These are phyloP conservation scores for Suillus occidentalis DNA, from an alignment of 768 basidiomycete species.

Conservation along the genomic window DNA sequence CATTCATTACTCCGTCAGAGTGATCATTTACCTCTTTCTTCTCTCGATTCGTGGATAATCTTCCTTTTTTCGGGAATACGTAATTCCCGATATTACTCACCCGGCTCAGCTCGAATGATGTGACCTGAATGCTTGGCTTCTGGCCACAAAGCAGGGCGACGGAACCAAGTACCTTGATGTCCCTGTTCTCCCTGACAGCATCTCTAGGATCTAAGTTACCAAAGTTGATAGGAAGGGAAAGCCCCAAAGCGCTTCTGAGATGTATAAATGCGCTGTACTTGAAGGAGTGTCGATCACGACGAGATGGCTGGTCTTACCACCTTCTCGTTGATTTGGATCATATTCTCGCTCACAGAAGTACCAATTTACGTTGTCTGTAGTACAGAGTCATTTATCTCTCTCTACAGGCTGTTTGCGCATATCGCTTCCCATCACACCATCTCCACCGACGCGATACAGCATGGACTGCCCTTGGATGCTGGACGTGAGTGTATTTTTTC, in stretches of 20 bases:
- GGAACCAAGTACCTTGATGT: not conserved
- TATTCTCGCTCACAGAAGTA: not conserved
- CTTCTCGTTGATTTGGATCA: not conserved
- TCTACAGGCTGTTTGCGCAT: not conserved
- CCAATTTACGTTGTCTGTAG: not conserved
- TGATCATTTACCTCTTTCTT: not conserved
- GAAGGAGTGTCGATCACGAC: not conserved
- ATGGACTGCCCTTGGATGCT: constrained; percentile 64
- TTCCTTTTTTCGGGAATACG: not conserved
- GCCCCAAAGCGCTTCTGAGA: not conserved
- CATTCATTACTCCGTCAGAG: not conserved
- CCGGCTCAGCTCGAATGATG: not conserved
- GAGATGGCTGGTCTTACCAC: not conserved
- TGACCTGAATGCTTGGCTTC: not conserved
- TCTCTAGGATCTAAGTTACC: not conserved
- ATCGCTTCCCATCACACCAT: constrained; percentile 1
- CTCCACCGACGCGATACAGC: constrained; percentile 34
- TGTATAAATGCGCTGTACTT: not conserved
- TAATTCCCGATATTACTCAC: not conserved
- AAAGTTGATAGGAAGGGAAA: not conserved
- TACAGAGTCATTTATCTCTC: not conserved
- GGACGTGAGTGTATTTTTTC: constrained; percentile 43
- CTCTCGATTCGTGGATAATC: not conserved
- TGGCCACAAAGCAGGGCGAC: not conserved
- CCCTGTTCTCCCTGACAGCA: not conserved